A percentile compares a stretch with the other conserved stretches of the same genome.
These are phyloP conservation scores for Sphenostylis stenocarpa DNA, from an alignment of 306 rosid species.

Conservation along the genomic window DNA sequence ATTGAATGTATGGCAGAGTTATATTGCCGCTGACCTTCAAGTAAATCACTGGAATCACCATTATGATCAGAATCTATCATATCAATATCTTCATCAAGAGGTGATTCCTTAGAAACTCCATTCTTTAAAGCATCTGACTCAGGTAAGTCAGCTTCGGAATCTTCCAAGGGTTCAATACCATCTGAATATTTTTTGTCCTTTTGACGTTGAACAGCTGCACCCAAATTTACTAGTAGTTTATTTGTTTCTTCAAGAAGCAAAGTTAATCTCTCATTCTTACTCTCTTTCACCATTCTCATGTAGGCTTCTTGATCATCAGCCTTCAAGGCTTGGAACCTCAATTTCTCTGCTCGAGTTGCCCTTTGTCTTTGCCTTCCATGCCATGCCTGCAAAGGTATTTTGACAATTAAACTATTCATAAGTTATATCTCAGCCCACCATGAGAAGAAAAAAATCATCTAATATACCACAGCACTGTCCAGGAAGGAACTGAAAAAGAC, in stretches of 20 bases:
- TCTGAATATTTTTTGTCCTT: constrained; percentile 77
- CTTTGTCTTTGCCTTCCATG: constrained; percentile 99
- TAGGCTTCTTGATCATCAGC: constrained; percentile 99
- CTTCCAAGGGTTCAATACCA: constrained; percentile 76
- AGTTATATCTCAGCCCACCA: constrained; percentile 15
- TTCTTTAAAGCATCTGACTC: constrained; percentile 72
- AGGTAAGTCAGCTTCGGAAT: constrained; percentile 75
- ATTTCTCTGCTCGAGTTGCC: constrained; percentile 92
- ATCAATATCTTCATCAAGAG: constrained; percentile 73
- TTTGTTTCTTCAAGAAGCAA: constrained; percentile 96
- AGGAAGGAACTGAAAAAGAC: constrained; percentile 14
- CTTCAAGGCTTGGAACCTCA: constrained; percentile 97
- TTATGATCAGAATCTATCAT: constrained; percentile 69
- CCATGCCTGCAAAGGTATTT: constrained; percentile 69
- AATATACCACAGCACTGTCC: neutral
- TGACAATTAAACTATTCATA: constrained; percentile 14
- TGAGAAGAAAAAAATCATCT: neutral
- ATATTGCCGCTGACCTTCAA: constrained; percentile 98
- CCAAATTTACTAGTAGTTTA: constrained; percentile 90
- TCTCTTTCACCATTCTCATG: constrained; percentile 99
- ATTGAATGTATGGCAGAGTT: constrained; percentile 96
- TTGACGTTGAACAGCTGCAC: constrained; percentile 99
- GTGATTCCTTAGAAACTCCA: constrained; percentile 62
- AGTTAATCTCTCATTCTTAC: constrained; percentile 95
- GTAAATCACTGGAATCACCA: constrained; percentile 82